A percentile compares a stretch with the other conserved stretches of the same genome.
Evolutionary conservation across 2,329 filamentous ascomycete species (phyloP).

Genomic region (Epichloe coenophiala): DNA sequence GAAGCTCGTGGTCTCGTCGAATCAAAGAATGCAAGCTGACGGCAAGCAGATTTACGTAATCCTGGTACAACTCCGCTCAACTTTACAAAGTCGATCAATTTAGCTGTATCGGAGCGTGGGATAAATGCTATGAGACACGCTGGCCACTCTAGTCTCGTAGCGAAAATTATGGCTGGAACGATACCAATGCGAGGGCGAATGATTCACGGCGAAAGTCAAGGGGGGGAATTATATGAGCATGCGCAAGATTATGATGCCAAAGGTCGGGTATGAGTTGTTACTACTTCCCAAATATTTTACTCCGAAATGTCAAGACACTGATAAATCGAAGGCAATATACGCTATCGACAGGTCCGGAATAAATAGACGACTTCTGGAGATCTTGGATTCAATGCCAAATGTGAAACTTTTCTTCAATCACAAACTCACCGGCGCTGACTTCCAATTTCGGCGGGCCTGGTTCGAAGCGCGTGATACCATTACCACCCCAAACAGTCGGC

Average conservation of each 20-base stretch:
- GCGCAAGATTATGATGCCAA: slow-evolving; percentile 86
- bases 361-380: slow-evolving; percentile 73
- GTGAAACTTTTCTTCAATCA: slow-evolving; percentile 88
- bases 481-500: slow-evolving; percentile 26
- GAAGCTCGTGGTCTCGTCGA: background rate
- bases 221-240: slow-evolving; percentile 62
- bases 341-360: slow-evolving; percentile 75
- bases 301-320: background rate
- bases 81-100: slow-evolving; percentile 97
- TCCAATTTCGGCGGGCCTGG: slow-evolving; percentile 68
- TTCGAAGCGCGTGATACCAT: slow-evolving; percentile 49
- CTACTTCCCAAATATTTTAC: no score
- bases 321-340: slow-evolving; percentile 52
- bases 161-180: slow-evolving; percentile 61
- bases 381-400: slow-evolving; percentile 71
- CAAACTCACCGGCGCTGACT: slow-evolving; percentile 84
- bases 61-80: slow-evolving; percentile 74
- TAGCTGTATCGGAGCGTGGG: slow-evolving; percentile 85
- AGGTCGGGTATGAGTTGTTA: slow-evolving; percentile 54
- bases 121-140: slow-evolving; percentile 74
- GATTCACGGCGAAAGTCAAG: slow-evolving; percentile 64
- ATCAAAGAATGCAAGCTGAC: background rate
- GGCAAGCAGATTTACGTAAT: slow-evolving; percentile 65
- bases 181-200: slow-evolving; percentile 94
- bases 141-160: slow-evolving; percentile 51